Conservation (phyloP, 371 early-diverging fungal genomes). For the Mortierella sp. region DNA sequence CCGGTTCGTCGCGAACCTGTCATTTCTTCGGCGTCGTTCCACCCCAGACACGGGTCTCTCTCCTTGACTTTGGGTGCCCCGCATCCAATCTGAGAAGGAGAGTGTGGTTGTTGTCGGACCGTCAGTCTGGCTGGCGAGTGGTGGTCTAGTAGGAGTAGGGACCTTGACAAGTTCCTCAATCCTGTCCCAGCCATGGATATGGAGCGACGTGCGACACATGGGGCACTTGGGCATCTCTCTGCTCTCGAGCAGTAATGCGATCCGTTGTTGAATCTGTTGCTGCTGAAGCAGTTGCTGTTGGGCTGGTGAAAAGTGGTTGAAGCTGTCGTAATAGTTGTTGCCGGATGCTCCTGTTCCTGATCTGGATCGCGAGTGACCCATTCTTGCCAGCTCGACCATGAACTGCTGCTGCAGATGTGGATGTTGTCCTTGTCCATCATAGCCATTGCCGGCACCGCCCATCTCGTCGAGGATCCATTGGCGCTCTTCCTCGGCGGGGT, state of each 20-base stretch:
- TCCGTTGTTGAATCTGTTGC: conserved; percentile 39
- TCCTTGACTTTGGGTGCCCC: neutral
- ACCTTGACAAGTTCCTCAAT: conserved; percentile 50
- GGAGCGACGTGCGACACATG: conserved; percentile 52
- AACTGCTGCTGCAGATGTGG: conserved; percentile 34
- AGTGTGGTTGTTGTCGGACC: neutral
- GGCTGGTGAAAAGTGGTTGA: conserved; percentile 21
- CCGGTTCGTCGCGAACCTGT: conserved; percentile 15
- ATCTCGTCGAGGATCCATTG: conserved; percentile 3
- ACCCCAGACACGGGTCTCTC: conserved; percentile 48
- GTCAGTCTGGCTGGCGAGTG: neutral
- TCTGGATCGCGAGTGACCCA: conserved; percentile 28
- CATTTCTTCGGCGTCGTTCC: conserved; percentile 37
- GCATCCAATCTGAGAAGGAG: conserved; percentile 24
- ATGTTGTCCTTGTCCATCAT: neutral
- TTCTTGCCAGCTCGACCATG: conserved; percentile 44
- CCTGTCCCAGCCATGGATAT: conserved; percentile 53
- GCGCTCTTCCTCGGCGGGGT: conserved; percentile 36
- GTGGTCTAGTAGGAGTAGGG: conserved; percentile 33
- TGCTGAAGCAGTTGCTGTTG: conserved; percentile 37
- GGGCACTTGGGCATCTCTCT: conserved; percentile 58
- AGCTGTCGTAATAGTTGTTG: conserved; percentile 27
- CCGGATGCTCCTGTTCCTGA: conserved; percentile 11
- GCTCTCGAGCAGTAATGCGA: conserved; percentile 40
- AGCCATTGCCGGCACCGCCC: neutral